Percentiles rank a stretch among this genome's conserved stretches.
Evolutionary conservation across 208 protist species (phyloP).

Genomic region (Trypanosoma cruzi): DNA sequence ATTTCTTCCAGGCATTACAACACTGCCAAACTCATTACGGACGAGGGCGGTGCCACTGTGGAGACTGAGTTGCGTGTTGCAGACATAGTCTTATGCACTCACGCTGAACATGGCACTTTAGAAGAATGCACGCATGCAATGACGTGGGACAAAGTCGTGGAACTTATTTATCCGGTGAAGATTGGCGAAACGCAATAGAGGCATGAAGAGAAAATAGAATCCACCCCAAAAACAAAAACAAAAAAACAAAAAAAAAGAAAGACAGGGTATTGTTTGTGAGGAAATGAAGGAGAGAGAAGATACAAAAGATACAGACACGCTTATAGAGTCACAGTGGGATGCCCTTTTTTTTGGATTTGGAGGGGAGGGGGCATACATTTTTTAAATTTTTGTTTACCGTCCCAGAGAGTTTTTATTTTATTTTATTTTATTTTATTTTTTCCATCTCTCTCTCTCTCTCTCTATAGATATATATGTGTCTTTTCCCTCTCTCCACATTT

Average conservation of each 20-base stretch:
- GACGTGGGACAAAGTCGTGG: slow-evolving; percentile 85
- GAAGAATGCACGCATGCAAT: slow-evolving; percentile 32
- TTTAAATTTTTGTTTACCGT: too few species aligned
- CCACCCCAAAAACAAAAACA: too few species aligned
- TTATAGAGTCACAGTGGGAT: too few species aligned
- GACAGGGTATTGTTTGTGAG: too few species aligned
- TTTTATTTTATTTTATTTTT: too few species aligned
- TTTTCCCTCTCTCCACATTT: too few species aligned
- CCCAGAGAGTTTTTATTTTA: too few species aligned
- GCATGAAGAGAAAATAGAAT: background rate
- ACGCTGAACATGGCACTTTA: slow-evolving; percentile 42
- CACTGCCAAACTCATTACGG: slow-evolving; percentile 62
- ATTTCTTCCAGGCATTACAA: slow-evolving; percentile 66
- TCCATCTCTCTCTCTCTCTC: too few species aligned
- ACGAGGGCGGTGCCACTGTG: slow-evolving; percentile 72
- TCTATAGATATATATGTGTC: too few species aligned
- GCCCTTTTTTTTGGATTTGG: too few species aligned
- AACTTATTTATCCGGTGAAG: slow-evolving; percentile 81
- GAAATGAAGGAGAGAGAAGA: background rate
- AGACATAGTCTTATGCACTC: slow-evolving; percentile 83
- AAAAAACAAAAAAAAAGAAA: slow-evolving; percentile 19
- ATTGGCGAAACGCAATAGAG: slow-evolving; percentile 17
- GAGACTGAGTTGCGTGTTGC: slow-evolving; percentile 39
- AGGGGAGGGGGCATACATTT: too few species aligned
- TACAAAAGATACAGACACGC: background rate